Conservation (phyloP, 805 yeast genomes). For the Scheffersomyces ergatensis region DNA sequence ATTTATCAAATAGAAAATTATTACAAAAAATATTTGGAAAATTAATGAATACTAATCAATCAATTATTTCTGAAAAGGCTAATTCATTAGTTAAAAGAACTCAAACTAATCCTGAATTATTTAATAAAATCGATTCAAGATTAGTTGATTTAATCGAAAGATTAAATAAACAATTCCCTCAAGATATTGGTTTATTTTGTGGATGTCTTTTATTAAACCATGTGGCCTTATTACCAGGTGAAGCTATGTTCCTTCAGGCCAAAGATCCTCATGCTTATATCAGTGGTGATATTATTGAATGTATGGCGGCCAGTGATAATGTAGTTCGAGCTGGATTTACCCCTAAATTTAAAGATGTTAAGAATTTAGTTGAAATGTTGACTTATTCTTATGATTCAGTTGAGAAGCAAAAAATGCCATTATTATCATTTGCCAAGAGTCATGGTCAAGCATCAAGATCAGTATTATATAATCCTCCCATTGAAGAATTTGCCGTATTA, state of each 20-base stretch:
- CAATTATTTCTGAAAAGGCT: slow-evolving; percentile 54
- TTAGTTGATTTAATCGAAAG: slow-evolving; percentile 75
- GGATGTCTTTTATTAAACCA: slow-evolving; percentile 93
- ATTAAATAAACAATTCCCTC: slow-evolving; percentile 84
- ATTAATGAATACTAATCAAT: slow-evolving; percentile 81
- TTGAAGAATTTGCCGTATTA: slow-evolving; percentile 92
- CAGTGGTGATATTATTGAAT: slow-evolving; percentile 95
- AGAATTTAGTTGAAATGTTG: slow-evolving; percentile 83
- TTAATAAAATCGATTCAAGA: slow-evolving; percentile 44
- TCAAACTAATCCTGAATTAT: slow-evolving; percentile 52
- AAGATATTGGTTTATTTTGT: slow-evolving; percentile 93
- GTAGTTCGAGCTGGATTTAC: slow-evolving; percentile 99
- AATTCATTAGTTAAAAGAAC: slow-evolving; percentile 67
- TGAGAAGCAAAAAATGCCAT: slow-evolving; percentile 87
- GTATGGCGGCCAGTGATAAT: slow-evolving; percentile 99
- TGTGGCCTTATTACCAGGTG: slow-evolving; percentile 78
- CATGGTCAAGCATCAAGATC: slow-evolving; percentile 61
- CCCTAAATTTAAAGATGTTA: slow-evolving; percentile 97
- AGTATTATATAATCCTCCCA: slow-evolving; percentile 88
- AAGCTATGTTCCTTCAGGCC: slow-evolving; percentile 95
- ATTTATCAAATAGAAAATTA: slow-evolving; percentile 55
- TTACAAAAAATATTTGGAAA: slow-evolving; percentile 75
- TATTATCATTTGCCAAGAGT: slow-evolving; percentile 55
- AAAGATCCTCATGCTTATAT: slow-evolving; percentile 98
- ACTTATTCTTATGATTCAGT: slow-evolving; percentile 88